These are phyloP conservation scores for Daldinia grandis DNA, from an alignment of 495 filamentous ascomycete genomes.

Conservation along the genomic window DNA sequence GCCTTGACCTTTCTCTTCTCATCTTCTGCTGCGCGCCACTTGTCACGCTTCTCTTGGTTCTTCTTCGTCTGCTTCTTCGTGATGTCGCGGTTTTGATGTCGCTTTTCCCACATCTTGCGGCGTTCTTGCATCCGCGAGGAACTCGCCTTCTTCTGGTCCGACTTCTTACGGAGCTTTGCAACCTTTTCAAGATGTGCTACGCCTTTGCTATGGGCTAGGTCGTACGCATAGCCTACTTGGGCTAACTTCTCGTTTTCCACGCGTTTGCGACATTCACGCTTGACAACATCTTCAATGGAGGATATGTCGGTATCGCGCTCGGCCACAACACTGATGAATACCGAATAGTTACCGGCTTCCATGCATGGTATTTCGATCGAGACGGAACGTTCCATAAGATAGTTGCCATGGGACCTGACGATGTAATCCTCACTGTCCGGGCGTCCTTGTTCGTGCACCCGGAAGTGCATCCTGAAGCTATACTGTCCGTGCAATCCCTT, in stretches of 20 bases:
- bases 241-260: constrained; percentile 82
- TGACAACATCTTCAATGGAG: constrained; percentile 76
- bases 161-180: constrained; percentile 61
- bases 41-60: constrained; percentile 58
- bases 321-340: constrained; percentile 83
- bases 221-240: constrained; percentile 84
- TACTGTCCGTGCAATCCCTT: constrained; percentile 85
- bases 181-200: constrained; percentile 66
- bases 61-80: constrained; percentile 48
- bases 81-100: constrained; percentile 50
- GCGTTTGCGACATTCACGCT: constrained; percentile 67
- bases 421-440: constrained; percentile 86
- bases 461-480: constrained; percentile 82
- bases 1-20: constrained; percentile 56
- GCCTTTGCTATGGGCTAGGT: constrained; percentile 88
- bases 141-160: constrained; percentile 60
- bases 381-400: constrained; percentile 62
- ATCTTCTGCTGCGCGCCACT: constrained; percentile 55
- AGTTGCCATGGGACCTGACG: constrained; percentile 81
- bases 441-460: constrained; percentile 72
- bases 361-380: constrained; percentile 63
- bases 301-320: constrained; percentile 61
- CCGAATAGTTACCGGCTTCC: constrained; percentile 80
- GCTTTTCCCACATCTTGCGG: constrained; percentile 58
- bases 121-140: constrained; percentile 54